Evolutionary conservation across 2,329 filamentous ascomycete genomes (phyloP).

Genomic region (Trichoderma sp.): DNA sequence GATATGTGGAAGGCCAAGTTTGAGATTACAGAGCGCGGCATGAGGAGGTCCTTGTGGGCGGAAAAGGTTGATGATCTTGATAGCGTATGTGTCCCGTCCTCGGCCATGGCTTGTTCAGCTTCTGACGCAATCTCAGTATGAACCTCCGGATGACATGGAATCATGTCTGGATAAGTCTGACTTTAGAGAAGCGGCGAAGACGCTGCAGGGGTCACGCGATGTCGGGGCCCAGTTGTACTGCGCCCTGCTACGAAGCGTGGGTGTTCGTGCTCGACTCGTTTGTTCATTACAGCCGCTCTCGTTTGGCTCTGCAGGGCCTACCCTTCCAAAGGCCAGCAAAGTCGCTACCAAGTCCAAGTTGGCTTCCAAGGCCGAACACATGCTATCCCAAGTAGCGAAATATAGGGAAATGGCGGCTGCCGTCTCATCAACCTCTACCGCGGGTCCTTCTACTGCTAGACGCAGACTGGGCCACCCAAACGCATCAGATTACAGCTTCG

Average conservation of each 20-base stretch:
- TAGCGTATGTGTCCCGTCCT: slow-evolving; percentile 47
- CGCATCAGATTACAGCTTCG: slow-evolving; percentile 55
- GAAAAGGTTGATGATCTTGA: slow-evolving; percentile 64
- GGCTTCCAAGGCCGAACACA: slow-evolving; percentile 40
- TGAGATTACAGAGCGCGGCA: slow-evolving; percentile 68
- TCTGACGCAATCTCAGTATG: slow-evolving; percentile 46
- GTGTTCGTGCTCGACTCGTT: slow-evolving; percentile 78
- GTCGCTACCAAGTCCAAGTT: slow-evolving; percentile 38
- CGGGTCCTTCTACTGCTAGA: slow-evolving; percentile 45
- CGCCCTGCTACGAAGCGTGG: slow-evolving; percentile 78
- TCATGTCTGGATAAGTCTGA: slow-evolving; percentile 69
- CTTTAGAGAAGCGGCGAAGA: slow-evolving; percentile 70
- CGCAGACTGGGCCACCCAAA: slow-evolving; percentile 57
- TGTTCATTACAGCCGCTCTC: slow-evolving; percentile 86
- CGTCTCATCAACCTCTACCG: slow-evolving; percentile 33
- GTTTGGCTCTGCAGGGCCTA: slow-evolving; percentile 60
- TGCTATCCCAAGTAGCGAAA: slow-evolving; percentile 30
- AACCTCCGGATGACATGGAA: slow-evolving; percentile 65
- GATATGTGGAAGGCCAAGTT: slow-evolving; percentile 71
- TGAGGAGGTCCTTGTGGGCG: slow-evolving; percentile 74
- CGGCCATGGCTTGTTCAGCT: background rate
- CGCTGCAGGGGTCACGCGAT: slow-evolving; percentile 79
- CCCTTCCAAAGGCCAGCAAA: slow-evolving; percentile 49
- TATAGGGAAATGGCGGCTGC: slow-evolving; percentile 45
- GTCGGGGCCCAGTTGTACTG: slow-evolving; percentile 90